phyloP scores from a whole-genome alignment of 2,329 filamentous ascomycete genomes.

The Colletotrichum endophyticum region DNA sequence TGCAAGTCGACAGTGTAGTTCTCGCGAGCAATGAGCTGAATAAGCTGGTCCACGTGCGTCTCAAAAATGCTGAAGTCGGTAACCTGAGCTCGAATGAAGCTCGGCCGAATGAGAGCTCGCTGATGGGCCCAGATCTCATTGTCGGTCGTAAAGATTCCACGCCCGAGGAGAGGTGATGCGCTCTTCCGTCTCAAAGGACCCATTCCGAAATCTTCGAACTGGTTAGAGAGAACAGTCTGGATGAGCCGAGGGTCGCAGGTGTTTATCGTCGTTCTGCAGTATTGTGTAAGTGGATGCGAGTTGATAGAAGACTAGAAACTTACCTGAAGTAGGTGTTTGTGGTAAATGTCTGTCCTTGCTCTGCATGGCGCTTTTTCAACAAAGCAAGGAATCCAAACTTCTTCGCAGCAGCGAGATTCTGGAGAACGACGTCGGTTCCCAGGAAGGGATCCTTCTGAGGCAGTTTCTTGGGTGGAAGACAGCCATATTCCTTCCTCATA shows the following conservation, averaged over 20 bases:
- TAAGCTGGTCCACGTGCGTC: constrained; percentile 27
- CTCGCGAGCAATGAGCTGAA: constrained; percentile 24
- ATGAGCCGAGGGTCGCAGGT: constrained; percentile 55
- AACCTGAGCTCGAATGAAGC: constrained; percentile 36
- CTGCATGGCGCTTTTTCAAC: background rate
- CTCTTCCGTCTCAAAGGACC: constrained; percentile 39
- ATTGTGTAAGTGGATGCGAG: background rate
- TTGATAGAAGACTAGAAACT: background rate
- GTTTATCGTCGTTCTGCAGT: background rate
- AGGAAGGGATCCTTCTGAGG: constrained; percentile 1
- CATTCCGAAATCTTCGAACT: constrained; percentile 55
- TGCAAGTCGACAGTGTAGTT: constrained; percentile 49
- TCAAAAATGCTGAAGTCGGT: constrained; percentile 32
- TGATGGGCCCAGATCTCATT: constrained; percentile 51
- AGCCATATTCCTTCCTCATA: constrained; percentile 4
- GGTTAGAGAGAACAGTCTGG: constrained; percentile 56
- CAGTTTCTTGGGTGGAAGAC: background rate
- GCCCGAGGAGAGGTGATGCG: constrained; percentile 39
- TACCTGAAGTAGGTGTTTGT: background rate
- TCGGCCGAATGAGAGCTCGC: constrained; percentile 37
- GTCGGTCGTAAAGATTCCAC: constrained; percentile 50
- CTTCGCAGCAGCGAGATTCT: background rate
- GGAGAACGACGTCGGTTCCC: background rate
- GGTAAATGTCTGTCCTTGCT: constrained; percentile 2
- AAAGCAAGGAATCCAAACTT: background rate